phyloP scores from a whole-genome alignment of 2,329 filamentous ascomycete species.

The Fusarium liriodendri region DNA sequence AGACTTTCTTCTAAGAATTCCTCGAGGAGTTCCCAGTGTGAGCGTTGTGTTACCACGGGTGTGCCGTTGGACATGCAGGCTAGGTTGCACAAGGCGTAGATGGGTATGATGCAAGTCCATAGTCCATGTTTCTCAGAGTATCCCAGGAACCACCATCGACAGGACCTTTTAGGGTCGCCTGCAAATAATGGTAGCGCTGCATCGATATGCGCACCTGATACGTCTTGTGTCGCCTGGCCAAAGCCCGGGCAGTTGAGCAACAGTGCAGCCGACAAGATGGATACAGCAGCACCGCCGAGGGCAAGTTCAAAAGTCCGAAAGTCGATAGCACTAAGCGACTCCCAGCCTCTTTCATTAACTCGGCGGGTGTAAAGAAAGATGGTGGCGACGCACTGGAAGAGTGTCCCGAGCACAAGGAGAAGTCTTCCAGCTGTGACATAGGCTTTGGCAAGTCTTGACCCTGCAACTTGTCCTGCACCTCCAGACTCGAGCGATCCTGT shows the following conservation, averaged over 20 bases:
- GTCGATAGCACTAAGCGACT: background rate
- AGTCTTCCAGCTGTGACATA: background rate
- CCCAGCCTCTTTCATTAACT: background rate
- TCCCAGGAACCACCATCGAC: background rate
- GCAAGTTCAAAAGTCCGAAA: background rate
- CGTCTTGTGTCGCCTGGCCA: background rate
- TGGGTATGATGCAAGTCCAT: background rate
- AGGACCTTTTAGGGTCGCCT: background rate
- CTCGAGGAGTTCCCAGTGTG: background rate
- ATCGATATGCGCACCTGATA: background rate
- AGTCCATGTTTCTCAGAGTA: background rate
- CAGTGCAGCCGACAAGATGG: background rate
- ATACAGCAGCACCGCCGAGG: background rate
- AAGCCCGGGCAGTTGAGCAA: background rate
- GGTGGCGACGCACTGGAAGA: background rate
- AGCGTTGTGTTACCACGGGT: background rate
- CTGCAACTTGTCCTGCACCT: background rate
- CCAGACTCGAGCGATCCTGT: background rate
- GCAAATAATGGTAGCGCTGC: background rate
- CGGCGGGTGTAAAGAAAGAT: background rate
- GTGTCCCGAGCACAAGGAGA: background rate
- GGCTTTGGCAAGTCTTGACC: background rate
- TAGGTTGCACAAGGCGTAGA: background rate
- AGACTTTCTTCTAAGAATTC: background rate
- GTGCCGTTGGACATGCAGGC: background rate